Evolutionary conservation across 352 stramenopile species (phyloP), one percentile per base, ranked within the genome.

Genomic region (Globisporangium abappressorium): DNA sequence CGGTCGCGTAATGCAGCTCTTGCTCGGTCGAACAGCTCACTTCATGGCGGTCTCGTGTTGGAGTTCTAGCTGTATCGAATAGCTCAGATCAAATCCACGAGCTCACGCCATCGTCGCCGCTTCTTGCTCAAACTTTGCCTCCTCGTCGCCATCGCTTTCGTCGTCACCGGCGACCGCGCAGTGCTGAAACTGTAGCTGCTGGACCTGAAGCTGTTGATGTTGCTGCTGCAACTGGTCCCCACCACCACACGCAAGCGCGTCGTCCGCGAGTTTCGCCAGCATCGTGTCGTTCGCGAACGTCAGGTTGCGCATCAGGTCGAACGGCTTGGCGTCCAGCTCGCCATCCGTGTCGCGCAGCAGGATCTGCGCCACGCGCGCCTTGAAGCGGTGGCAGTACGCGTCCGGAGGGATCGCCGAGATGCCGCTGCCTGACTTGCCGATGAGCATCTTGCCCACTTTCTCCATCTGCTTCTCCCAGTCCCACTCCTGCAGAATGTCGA

Each of bases 401-500:
- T 81, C 71, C 3, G 85, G 85, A 3, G 77, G 80, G 18, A 91
- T 69, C 6, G 83, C 82, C 33, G 83, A 92, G 46, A 93, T 93
- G 14, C 84, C 84, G 28, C 76, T 82, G 28, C 76, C 71, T 46
- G 80, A 82, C 59, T 93, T 91, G 22, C 83, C 81, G 12, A 90
- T 70, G 47, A 92, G 62, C 65, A 88, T 80, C 73, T 93, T 93
- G n/a, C 80, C 82, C 15, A 84, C 73, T 36, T 89, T 88, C 57
- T 93, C 85, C 53, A 90, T 68, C 68, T 89, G 80, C 69, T 93
- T 93, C 54, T 90, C 83, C 81, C 79, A 91, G 65, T 91, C 85
- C 84, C 86, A 95, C 66, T 92, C 78, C 64, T 95, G 87, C 6
- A 95, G 54, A 53, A 95, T 93, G 72, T 95, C 87, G 43, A 95